Evolutionary conservation across 306 rosid genomes (phyloP), one percentile per base, ranked within the genome.

Genomic region (Rosa rugosa): DNA sequence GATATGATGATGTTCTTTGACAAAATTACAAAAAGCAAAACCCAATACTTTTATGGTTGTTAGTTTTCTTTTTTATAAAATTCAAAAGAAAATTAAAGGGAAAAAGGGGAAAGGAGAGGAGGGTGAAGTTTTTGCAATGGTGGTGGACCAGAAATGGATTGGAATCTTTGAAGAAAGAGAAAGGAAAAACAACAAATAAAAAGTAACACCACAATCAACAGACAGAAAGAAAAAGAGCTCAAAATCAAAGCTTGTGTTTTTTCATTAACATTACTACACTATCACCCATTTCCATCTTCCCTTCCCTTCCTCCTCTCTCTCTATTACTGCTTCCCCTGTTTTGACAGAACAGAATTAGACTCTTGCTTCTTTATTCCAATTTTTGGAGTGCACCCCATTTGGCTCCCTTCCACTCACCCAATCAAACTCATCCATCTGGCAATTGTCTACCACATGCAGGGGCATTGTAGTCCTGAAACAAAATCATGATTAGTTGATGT

Each of bases 131-230:
- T 62, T 63, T 34, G 81, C 42, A 47, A 40, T 66, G 83, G 91
- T 84, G 94, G 97, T 89, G 91, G 91, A 90, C 97, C 89, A 78
- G 80, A 67, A 87, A 82, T 84, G 76, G 85, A 91, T 72, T 77
- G 89, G 98, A 94, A 94, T 94, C 97, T 90, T 91, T 91, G 87
- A 90, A 88, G 85, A 75, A 75, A 79, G 53, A 81, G 73, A 80
- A 71, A 71, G 72, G 44, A 65, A 69, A 76, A 36, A 57, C 69
- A 79, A 62, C 34, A 46, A 71, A 34, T 40, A 53, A 18, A 57
- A 68, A 60, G 27, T 20, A 72, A 76, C 74, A 18, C 44, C 70
- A 69, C 82, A 67, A 81, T 75, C 70, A 42, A 74, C 69, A 57
- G 78, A 74, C 64, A 83, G 80, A 75, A 69, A 69, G 78, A 79